These are phyloP conservation scores for Nemania sp. DNA, from an alignment of 2,329 filamentous ascomycete genomes.

Conservation along the genomic window DNA sequence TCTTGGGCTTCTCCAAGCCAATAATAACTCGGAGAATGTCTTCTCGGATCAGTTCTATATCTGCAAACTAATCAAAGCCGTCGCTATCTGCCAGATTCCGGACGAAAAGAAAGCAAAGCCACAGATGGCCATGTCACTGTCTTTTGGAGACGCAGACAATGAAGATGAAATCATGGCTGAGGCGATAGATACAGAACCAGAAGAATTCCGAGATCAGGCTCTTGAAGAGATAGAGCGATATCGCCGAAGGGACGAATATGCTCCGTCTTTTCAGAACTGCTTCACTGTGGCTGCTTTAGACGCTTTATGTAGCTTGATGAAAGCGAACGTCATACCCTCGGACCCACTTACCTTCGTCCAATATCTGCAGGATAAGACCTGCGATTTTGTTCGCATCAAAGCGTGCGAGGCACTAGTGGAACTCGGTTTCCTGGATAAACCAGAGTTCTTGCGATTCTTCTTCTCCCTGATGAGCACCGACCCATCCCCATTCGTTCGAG, in stretches of 20 bases:
- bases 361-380: constrained; percentile 73
- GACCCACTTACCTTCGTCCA: constrained; percentile 69
- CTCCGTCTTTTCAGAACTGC: constrained; percentile 74
- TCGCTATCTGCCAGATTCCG: constrained; percentile 70
- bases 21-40: constrained; percentile 91
- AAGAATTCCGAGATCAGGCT: constrained; percentile 64
- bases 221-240: constrained; percentile 75
- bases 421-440: constrained; percentile 69
- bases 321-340: constrained; percentile 68
- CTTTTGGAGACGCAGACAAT: constrained; percentile 56
- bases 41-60: constrained; percentile 94
- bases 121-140: constrained; percentile 58
- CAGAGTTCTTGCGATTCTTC: constrained; percentile 67
- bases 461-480: constrained; percentile 71
- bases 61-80: constrained; percentile 76
- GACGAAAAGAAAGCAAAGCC: constrained; percentile 56
- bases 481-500: constrained; percentile 72
- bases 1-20: constrained; percentile 89
- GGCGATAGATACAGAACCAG: constrained; percentile 56
- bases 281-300: constrained; percentile 73
- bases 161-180: constrained; percentile 59
- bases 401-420: constrained; percentile 74
- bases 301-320: constrained; percentile 73
- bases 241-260: constrained; percentile 76
- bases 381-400: constrained; percentile 73